Conservation (phyloP, 2,329 filamentous ascomycete species). For the Epichloe baconii region DNA sequence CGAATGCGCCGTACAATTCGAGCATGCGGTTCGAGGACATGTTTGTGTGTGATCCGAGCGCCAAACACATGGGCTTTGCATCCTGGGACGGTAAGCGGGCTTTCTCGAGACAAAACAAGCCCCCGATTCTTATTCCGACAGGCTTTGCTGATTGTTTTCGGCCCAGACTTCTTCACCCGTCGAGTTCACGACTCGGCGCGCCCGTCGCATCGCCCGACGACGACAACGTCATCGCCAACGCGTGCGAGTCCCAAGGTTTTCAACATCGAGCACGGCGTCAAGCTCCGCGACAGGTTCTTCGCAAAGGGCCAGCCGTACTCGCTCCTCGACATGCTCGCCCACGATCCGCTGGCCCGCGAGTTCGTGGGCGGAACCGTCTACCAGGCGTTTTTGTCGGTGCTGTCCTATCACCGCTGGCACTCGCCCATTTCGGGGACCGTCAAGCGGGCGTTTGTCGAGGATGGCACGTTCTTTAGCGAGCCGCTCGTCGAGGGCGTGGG, state of each 20-base stretch:
- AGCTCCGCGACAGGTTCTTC: conserved; percentile 50
- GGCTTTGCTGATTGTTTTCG: not conserved
- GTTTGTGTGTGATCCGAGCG: conserved; percentile 44
- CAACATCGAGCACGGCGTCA: conserved; percentile 34
- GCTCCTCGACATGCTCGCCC: conserved; percentile 46
- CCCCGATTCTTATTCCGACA: too few relatives aligned
- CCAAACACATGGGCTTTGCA: conserved; percentile 44
- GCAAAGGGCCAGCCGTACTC: conserved; percentile 59
- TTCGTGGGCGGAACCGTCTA: conserved; percentile 56
- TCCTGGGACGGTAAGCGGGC: conserved; percentile 46
- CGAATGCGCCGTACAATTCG: conserved; percentile 31
- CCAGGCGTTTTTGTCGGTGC: conserved; percentile 54
- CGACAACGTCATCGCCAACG: conserved; percentile 41
- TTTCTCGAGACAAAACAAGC: too few relatives aligned
- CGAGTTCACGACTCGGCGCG: conserved; percentile 38
- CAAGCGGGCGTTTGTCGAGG: conserved; percentile 40
- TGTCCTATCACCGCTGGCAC: conserved; percentile 64
- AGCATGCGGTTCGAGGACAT: conserved; percentile 42
- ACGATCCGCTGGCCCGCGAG: conserved; percentile 36
- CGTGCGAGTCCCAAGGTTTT: conserved; percentile 52
- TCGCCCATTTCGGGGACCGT: conserved; percentile 51
- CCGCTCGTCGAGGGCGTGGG: conserved; percentile 26
- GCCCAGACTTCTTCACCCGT: conserved; percentile 50
- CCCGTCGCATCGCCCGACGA: conserved; percentile 43
- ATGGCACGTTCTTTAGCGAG: conserved; percentile 58